Evolutionary conservation across 2,329 filamentous ascomycete genomes (phyloP).

Genomic region (Trichoderma endophyticum): DNA sequence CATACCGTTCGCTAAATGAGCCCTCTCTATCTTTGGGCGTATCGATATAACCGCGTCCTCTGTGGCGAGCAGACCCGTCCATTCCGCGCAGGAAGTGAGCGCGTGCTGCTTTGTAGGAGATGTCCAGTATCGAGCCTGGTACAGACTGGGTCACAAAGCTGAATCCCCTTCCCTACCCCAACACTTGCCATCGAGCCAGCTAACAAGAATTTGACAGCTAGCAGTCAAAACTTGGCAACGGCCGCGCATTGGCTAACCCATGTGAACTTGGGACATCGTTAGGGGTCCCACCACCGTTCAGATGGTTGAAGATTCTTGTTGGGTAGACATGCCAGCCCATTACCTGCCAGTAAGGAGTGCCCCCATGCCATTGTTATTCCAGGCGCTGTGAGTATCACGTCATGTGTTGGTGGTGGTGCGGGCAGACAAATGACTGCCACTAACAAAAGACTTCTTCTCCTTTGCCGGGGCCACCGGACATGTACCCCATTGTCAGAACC

Average conservation of each 20-base stretch:
- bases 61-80: neutral
- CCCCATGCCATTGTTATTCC: neutral
- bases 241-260: neutral
- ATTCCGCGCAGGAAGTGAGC: neutral
- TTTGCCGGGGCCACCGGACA: constrained; percentile 1
- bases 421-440: neutral
- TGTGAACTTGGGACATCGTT: neutral
- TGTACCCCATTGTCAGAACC: neutral
- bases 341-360: neutral
- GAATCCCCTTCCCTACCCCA: neutral
- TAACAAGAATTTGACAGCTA: neutral
- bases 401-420: constrained; percentile 7
- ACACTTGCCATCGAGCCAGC: neutral
- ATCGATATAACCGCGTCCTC: neutral
- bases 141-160: neutral
- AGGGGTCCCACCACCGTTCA: neutral
- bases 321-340: neutral
- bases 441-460: neutral
- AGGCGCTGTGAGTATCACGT: constrained; percentile 3
- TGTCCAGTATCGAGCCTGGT: neutral
- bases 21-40: neutral
- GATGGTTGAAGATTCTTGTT: neutral
- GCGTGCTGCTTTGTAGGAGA: neutral
- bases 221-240: neutral
- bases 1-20: constrained; percentile 2